Evolutionary conservation across 345 rosid species (phyloP), one percentile per base, ranked within the genome.

Genomic region (Lepidium didymum): DNA sequence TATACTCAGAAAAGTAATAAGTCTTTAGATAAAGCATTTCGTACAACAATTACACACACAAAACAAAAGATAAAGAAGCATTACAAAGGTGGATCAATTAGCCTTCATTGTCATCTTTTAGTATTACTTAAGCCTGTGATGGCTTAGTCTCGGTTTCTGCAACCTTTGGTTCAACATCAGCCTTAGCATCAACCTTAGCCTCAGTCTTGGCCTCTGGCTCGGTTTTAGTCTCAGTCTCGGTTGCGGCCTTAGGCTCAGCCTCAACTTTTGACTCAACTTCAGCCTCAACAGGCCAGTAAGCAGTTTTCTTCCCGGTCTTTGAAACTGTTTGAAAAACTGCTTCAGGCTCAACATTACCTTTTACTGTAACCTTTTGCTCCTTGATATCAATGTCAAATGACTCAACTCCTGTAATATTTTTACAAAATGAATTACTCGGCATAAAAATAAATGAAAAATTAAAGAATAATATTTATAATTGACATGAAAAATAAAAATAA

Each of bases 301-400:
- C 19, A 52, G 98, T 92, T 65, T 79, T 84, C 87, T 92, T 90
- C 62, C 98, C 93, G 0, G 93, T 88, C 82, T 92, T 92, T 1
- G 97, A 85, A 33, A 92, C 98, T 1, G 87, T 88, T 82, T 88
- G 88, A 12, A 90, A 71, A 64, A 88, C 98, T 9, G 90, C 92
- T 56, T 88, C 94, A 0, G 92, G 93, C 78, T 85, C 87, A 62
- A 90, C 88, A 5, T 81, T 88, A 41, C 98, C 97, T 79, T 83
- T 88, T 68, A 92, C 98, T 0, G 88, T 92, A 69, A 92, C 98
- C 61, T 88, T 93, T 75, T 93, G 97, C 80, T 88, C 87, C 81
- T 93, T 70, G 74, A 93, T 51, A 63, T 90, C 83, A 64, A 90
- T 79, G 64, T 93, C 92, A 65, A 49, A 93, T 46, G 89, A 77